phyloP scores from a whole-genome alignment of 169 alveolate genomes.

The Eimeria mitis region DNA sequence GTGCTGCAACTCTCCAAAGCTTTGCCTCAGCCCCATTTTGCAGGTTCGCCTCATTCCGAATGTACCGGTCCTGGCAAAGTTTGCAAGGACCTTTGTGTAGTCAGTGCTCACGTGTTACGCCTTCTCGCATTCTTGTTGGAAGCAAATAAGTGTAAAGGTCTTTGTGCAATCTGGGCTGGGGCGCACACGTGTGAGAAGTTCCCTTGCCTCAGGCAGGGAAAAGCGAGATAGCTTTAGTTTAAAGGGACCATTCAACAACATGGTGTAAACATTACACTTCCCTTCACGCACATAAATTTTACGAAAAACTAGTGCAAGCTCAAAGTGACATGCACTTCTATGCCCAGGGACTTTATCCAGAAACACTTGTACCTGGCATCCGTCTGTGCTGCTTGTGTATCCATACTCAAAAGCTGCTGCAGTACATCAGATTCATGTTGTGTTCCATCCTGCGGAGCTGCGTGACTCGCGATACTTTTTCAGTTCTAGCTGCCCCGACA shows the following conservation, averaged over 20 bases:
- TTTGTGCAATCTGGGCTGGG: conserved; percentile 3
- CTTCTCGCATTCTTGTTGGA: conserved; percentile 4
- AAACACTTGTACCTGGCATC: background rate
- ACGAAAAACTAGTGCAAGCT: background rate
- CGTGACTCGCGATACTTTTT: background rate
- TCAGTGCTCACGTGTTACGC: background rate
- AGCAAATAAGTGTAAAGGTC: background rate
- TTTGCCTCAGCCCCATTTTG: background rate
- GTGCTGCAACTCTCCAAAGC: background rate
- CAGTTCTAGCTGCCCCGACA: too few relatives aligned
- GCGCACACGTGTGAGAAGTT: background rate
- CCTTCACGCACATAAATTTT: background rate
- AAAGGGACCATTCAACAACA: background rate
- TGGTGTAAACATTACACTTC: background rate
- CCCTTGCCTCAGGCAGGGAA: background rate
- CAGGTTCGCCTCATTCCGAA: background rate
- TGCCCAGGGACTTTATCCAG: background rate
- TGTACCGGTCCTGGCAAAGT: background rate
- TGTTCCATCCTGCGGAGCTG: background rate
- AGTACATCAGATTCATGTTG: background rate
- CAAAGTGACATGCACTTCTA: background rate
- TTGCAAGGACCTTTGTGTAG: background rate
- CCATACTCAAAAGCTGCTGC: background rate
- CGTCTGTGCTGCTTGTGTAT: background rate
- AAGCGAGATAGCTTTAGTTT: background rate